Evolutionary conservation across 352 stramenopile genomes (phyloP).

Genomic region (Phytophthora chlamydospora): DNA sequence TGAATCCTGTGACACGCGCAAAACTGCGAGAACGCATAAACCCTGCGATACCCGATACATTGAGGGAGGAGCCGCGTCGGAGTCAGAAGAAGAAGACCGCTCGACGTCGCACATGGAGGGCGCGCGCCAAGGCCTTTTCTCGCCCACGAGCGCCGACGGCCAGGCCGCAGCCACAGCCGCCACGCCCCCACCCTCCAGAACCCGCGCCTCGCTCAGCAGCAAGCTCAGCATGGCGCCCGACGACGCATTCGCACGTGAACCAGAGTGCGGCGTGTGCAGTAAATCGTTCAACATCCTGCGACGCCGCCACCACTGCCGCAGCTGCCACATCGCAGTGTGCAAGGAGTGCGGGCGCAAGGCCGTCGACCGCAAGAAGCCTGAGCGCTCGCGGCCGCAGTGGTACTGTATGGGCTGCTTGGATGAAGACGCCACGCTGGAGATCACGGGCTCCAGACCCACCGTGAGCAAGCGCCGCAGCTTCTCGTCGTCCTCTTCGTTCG

Average conservation of each 20-base stretch:
- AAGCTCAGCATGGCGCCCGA: slow-evolving; percentile 48
- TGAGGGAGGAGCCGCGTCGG: slow-evolving; percentile 20
- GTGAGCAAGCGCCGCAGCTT: slow-evolving; percentile 72
- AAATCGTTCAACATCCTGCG: slow-evolving; percentile 85
- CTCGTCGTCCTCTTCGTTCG: slow-evolving; percentile 43
- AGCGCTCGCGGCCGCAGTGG: slow-evolving; percentile 73
- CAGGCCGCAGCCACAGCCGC: slow-evolving; percentile 19
- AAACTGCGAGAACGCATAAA: slow-evolving; percentile 13
- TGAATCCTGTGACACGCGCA: slow-evolving; percentile 37
- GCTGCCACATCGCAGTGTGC: slow-evolving; percentile 83
- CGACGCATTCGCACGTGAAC: slow-evolving; percentile 72
- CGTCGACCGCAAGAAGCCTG: slow-evolving; percentile 62
- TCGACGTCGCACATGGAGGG: slow-evolving; percentile 27
- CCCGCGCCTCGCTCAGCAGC: slow-evolving; percentile 41
- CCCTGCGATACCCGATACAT: slow-evolving; percentile 20
- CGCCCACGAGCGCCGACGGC: slow-evolving; percentile 35
- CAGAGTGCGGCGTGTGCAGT: slow-evolving; percentile 73
- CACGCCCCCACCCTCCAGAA: slow-evolving; percentile 18
- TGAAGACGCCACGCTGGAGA: slow-evolving; percentile 70
- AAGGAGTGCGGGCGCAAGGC: slow-evolving; percentile 87
- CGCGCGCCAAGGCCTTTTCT: slow-evolving; percentile 35
- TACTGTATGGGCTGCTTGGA: slow-evolving; percentile 78
- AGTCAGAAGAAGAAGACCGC: slow-evolving; percentile 24
- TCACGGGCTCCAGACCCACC: slow-evolving; percentile 51
- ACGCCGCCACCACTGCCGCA: slow-evolving; percentile 84